Evolutionary conservation across 1,139 yeast genomes (phyloP).

Genomic region (Kodamaea suecica): DNA sequence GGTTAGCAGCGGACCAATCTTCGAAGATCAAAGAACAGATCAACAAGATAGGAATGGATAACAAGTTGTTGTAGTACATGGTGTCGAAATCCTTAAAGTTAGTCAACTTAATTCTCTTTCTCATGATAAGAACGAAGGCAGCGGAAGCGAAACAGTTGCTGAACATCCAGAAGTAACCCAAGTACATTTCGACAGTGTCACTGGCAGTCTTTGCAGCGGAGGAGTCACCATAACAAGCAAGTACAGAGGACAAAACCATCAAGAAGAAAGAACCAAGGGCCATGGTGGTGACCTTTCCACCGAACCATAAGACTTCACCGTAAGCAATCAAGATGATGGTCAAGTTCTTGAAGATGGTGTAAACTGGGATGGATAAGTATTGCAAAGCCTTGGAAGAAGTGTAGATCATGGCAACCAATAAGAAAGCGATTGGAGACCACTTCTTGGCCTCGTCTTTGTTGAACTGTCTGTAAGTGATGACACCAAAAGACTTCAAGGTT

Average conservation of each 20-base stretch:
- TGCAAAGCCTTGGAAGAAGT: slow-evolving; percentile 95
- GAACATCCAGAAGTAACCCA: slow-evolving; percentile 97
- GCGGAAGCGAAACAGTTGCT: slow-evolving; percentile 92
- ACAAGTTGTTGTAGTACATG: slow-evolving; percentile 93
- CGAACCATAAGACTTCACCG: slow-evolving; percentile 97
- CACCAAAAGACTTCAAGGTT: slow-evolving; percentile 64
- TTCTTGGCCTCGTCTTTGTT: slow-evolving; percentile 87
- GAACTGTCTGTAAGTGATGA: slow-evolving; percentile 83
- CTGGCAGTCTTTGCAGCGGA: slow-evolving; percentile 33
- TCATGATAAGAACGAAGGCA: slow-evolving; percentile 87
- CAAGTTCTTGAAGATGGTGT: slow-evolving; percentile 95
- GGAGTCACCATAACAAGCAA: slow-evolving; percentile 82
- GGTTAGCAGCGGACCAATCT: slow-evolving; percentile 86
- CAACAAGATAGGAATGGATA: slow-evolving; percentile 85
- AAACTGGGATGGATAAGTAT: slow-evolving; percentile 87
- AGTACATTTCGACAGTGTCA: slow-evolving; percentile 47
- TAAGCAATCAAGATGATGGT: slow-evolving; percentile 95
- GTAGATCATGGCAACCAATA: slow-evolving; percentile 91
- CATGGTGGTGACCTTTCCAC: slow-evolving; percentile 88
- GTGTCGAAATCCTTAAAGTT: slow-evolving; percentile 98
- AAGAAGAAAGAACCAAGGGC: slow-evolving; percentile 81
- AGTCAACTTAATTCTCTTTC: slow-evolving; percentile 95
- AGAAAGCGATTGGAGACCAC: slow-evolving; percentile 90
- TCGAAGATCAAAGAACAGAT: slow-evolving; percentile 73
- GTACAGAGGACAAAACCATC: slow-evolving; percentile 90